A percentile compares a stretch with the other conserved stretches of the same genome.
Conservation (phyloP, 2,329 filamentous ascomycete species). For the Hypoxylon sp. region DNA sequence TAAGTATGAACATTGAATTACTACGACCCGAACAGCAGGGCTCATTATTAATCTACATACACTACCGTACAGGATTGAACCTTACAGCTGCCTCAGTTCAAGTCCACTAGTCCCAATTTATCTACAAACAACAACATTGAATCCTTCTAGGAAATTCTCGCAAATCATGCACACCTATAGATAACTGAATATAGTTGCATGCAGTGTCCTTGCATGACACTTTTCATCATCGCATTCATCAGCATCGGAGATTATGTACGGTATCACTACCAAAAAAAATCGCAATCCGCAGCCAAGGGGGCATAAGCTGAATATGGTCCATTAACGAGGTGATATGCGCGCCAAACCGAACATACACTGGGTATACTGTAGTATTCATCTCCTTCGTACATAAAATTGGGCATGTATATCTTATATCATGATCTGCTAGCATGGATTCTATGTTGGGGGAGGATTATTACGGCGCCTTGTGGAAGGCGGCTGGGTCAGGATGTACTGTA, state of each 20-base stretch:
- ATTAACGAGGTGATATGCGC: constrained; percentile 11
- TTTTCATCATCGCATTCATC: constrained; percentile 41
- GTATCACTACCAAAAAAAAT: constrained; percentile 36
- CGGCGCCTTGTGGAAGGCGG: neutral
- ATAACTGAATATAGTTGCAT: constrained; percentile 31
- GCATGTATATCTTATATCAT: constrained; percentile 10
- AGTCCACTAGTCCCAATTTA: neutral
- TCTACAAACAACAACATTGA: constrained; percentile 1
- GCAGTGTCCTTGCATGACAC: constrained; percentile 37
- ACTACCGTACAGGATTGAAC: neutral
- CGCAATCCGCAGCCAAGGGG: constrained; percentile 31
- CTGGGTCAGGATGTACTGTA: constrained; percentile 17
- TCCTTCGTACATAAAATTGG: constrained; percentile 14
- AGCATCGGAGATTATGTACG: constrained; percentile 40
- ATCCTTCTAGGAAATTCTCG: neutral
- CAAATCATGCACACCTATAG: constrained; percentile 20
- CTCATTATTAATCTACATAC: constrained; percentile 15
- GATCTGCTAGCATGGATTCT: constrained; percentile 12
- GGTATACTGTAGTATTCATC: constrained; percentile 26
- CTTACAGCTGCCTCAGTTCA: neutral
- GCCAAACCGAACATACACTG: neutral
- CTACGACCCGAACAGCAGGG: constrained; percentile 2
- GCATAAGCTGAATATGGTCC: constrained; percentile 12
- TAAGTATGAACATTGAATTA: neutral
- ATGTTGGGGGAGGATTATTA: constrained; percentile 6